Evolutionary conservation across 2,329 filamentous ascomycete genomes (phyloP).

Genomic region (Trichoderma guizhouense): DNA sequence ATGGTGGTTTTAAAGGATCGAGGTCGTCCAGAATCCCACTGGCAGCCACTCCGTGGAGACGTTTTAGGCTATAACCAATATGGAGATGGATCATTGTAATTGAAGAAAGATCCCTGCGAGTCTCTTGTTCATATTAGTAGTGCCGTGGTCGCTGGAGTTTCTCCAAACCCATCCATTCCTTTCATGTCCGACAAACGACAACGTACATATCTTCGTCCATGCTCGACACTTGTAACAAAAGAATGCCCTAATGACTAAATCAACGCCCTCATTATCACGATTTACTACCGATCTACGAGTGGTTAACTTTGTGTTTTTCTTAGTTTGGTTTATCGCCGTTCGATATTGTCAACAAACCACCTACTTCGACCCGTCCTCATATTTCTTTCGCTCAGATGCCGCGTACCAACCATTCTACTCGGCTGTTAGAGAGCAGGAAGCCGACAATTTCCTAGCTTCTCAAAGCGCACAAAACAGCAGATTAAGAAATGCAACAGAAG

Average conservation of each 20-base stretch:
- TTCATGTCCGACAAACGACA: not conserved
- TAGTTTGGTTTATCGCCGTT: slow-evolving; percentile 25
- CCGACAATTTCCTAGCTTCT: slow-evolving; percentile 23
- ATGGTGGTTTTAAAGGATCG: not conserved
- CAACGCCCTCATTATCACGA: not conserved
- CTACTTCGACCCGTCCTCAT: slow-evolving; percentile 26
- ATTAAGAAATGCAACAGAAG: not conserved
- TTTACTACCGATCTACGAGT: slow-evolving; percentile 6
- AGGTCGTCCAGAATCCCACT: not conserved
- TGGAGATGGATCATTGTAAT: not conserved
- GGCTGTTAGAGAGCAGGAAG: slow-evolving; percentile 24
- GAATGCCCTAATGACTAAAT: slow-evolving; percentile 9
- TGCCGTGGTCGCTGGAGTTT: not conserved
- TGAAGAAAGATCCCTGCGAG: slow-evolving; percentile 1
- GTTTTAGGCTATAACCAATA: not conserved
- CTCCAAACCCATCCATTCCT: not conserved
- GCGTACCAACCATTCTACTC: slow-evolving; percentile 28
- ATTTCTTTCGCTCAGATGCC: slow-evolving; percentile 26
- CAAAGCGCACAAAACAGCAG: not conserved
- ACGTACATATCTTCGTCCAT: not conserved
- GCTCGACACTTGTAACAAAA: not conserved
- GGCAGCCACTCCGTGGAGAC: not conserved
- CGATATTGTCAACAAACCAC: slow-evolving; percentile 24
- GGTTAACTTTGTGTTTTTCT: not conserved
- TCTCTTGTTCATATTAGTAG: slow-evolving; percentile 6